phyloP scores from a whole-genome alignment of 768 basidiomycete genomes.

The Tephrocybe rancida region DNA sequence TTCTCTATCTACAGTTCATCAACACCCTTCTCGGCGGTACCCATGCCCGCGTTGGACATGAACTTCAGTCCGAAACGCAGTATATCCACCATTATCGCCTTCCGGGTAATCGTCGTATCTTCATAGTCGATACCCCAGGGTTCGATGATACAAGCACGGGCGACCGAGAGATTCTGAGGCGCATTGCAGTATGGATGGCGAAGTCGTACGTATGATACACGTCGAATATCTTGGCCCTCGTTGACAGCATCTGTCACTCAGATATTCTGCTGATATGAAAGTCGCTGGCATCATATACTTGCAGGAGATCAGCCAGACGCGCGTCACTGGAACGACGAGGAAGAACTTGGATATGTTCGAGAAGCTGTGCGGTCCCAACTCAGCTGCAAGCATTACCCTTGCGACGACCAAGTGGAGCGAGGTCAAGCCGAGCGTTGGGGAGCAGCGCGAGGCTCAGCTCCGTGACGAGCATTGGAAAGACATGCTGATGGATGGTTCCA shows the following conservation, averaged over 20 bases:
- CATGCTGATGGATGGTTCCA: conserved; percentile 29
- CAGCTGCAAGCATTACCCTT: conserved; percentile 11
- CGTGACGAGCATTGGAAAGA: conserved; percentile 29
- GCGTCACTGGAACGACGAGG: conserved; percentile 18
- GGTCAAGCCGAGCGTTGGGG: conserved; percentile 20
- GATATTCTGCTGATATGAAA: conserved; percentile 11
- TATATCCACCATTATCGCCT: conserved; percentile 5
- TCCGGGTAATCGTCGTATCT: conserved; percentile 2
- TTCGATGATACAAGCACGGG: conserved; percentile 12
- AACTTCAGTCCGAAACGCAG: neutral
- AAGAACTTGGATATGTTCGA: conserved; percentile 17
- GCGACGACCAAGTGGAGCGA: conserved; percentile 39
- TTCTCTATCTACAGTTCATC: neutral
- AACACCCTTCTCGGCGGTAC: neutral
- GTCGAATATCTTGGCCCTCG: neutral
- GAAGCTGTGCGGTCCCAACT: conserved; percentile 14
- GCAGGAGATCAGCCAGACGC: conserved; percentile 18
- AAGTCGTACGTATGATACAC: conserved; percentile 4
- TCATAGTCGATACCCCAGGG: conserved; percentile 12
- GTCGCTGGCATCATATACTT: conserved; percentile 16
- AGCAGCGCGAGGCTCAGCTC: conserved; percentile 29
- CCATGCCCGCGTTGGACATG: neutral
- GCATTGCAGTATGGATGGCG: conserved; percentile 13
- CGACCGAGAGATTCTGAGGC: conserved; percentile 11
- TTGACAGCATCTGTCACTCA: neutral